Percentiles rank a stretch among this genome's conserved stretches.
These are phyloP conservation scores for Tricholomella constricta DNA, from an alignment of 768 basidiomycete species.

Conservation along the genomic window DNA sequence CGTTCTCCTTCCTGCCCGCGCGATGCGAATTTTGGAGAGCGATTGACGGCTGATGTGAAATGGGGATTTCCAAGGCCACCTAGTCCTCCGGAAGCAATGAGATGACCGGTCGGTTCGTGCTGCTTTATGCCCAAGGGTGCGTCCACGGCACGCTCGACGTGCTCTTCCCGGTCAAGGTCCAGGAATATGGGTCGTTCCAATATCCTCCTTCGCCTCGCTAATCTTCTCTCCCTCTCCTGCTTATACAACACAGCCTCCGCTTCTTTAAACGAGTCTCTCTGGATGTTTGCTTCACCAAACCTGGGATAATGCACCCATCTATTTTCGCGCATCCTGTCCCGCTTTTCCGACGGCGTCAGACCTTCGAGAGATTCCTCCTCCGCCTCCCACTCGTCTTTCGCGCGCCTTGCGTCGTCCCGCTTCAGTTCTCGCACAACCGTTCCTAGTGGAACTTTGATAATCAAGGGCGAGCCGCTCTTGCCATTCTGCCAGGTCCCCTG, in stretches of 20 bases:
- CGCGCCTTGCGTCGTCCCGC: constrained; percentile 63
- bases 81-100: constrained; percentile 74
- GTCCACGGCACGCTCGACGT: constrained; percentile 44
- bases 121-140: constrained; percentile 66
- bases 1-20: constrained; percentile 75
- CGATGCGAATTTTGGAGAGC: constrained; percentile 87
- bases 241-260: constrained; percentile 63
- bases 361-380: constrained; percentile 61
- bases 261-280: constrained; percentile 67
- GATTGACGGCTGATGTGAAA: constrained; percentile 66
- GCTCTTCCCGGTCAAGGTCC: constrained; percentile 61
- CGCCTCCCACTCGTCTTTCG: constrained; percentile 71
- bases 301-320: constrained; percentile 85
- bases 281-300: constrained; percentile 59
- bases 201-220: constrained; percentile 44
- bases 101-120: constrained; percentile 55
- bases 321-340: constrained; percentile 59
- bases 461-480: constrained; percentile 64
- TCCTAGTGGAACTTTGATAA: constrained; percentile 85
- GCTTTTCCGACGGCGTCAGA: constrained; percentile 48
- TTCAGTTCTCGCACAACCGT: constrained; percentile 83
- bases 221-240: constrained; percentile 62
- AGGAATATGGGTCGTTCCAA: constrained; percentile 49
- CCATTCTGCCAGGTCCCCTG: constrained; percentile 90
- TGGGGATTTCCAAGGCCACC: constrained; percentile 91